These are phyloP conservation scores for Exophiala dermatitidis DNA, from an alignment of 2,329 filamentous ascomycete species.

Conservation along the genomic window DNA sequence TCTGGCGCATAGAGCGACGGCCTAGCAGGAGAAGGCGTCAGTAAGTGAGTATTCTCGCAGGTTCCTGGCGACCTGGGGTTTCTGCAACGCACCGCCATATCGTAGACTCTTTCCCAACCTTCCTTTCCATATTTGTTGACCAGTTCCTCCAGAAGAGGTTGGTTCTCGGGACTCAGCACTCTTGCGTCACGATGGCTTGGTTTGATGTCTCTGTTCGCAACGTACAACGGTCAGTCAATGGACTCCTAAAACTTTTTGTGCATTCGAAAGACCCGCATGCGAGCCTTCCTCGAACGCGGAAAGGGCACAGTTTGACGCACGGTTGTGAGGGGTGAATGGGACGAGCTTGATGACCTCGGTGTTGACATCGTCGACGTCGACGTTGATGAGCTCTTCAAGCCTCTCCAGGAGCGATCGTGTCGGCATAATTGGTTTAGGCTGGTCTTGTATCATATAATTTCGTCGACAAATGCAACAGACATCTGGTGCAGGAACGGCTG, in stretches of 20 bases:
- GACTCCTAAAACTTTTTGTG: not conserved
- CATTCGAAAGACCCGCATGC: not conserved
- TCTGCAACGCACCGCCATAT: not conserved
- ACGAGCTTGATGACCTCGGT: not conserved
- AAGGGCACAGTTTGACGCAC: not conserved
- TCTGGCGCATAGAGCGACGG: not conserved
- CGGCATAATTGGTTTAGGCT: no score
- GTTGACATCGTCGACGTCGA: slow-evolving; percentile 1
- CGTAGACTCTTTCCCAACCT: slow-evolving; percentile 2
- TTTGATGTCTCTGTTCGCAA: slow-evolving; percentile 1
- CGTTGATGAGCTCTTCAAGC: slow-evolving; percentile 3
- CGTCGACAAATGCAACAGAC: no score
- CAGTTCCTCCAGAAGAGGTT: not conserved
- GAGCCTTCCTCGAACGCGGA: not conserved
- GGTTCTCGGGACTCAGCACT: not conserved
- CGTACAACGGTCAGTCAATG: not conserved
- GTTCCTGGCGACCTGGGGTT: no score
- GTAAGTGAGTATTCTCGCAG: not conserved
- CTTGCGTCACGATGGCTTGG: not conserved
- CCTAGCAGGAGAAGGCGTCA: not conserved
- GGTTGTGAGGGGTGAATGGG: slow-evolving; percentile 2
- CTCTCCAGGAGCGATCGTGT: not conserved
- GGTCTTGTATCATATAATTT: no score
- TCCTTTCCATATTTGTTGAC: slow-evolving; percentile 1
- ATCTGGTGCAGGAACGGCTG: no score